A percentile compares a stretch with the other conserved stretches of the same genome.
Conservation (phyloP, 306 rosid species). For the Acacia acuminata region DNA sequence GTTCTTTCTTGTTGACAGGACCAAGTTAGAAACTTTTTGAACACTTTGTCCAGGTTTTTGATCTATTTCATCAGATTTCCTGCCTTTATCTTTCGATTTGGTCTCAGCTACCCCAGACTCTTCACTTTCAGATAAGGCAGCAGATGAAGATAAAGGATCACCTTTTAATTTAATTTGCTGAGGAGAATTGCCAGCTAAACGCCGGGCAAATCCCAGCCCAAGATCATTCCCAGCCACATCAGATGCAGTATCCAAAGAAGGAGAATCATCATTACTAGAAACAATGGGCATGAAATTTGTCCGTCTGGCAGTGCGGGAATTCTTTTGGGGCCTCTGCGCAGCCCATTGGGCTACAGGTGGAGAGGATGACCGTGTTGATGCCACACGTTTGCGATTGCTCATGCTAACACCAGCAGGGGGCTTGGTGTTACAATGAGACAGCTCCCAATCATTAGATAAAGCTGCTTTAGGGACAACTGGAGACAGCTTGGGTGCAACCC, state of each 20-base stretch:
- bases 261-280: conserved; percentile 74
- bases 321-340: conserved; percentile 92
- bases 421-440: conserved; percentile 71
- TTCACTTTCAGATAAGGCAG: conserved; percentile 89
- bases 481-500: conserved; percentile 82
- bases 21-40: conserved; percentile 66
- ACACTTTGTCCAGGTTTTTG: conserved; percentile 72
- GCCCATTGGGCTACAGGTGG: conserved; percentile 88
- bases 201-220: conserved; percentile 72
- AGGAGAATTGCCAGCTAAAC: conserved; percentile 70
- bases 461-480: conserved; percentile 73
- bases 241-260: conserved; percentile 65
- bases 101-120: conserved; percentile 86
- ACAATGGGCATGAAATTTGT: conserved; percentile 73
- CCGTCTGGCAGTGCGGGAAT: conserved; percentile 94
- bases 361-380: conserved; percentile 79
- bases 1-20: conserved; percentile 74
- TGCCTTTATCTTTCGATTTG: conserved; percentile 74
- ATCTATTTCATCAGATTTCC: conserved; percentile 72
- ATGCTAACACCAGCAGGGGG: conserved; percentile 78
- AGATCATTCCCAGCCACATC: conserved; percentile 76
- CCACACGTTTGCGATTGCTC: conserved; percentile 82
- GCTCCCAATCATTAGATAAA: conserved; percentile 88
- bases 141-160: conserved; percentile 74
- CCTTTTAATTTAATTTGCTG: conserved; percentile 83